Evolutionary conservation across 2,329 filamentous ascomycete species (phyloP).

Genomic region (Beauveria sp.): DNA sequence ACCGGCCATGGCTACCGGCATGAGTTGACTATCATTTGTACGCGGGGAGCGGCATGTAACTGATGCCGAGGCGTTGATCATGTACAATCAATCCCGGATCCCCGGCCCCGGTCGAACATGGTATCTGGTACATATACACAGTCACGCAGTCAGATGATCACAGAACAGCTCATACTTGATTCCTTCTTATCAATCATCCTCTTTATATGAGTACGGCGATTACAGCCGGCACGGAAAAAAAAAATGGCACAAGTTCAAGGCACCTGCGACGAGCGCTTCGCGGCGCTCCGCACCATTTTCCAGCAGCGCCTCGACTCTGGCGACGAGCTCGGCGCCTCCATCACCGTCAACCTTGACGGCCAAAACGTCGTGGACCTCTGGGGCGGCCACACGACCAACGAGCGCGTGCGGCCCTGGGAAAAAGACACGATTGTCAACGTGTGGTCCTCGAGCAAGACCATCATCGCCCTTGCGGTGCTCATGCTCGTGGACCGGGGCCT

Average conservation of each 20-base stretch:
- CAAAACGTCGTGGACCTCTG: constrained; percentile 35
- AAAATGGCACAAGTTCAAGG: constrained; percentile 25
- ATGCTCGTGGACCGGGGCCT: constrained; percentile 33
- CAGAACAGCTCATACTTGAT: not conserved
- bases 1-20: not conserved
- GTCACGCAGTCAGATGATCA: not conserved
- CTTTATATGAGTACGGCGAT: not conserved
- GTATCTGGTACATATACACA: not conserved
- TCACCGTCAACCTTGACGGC: constrained; percentile 34
- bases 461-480: constrained; percentile 12
- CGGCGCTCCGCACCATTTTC: constrained; percentile 26
- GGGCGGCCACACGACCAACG: constrained; percentile 31
- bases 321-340: constrained; percentile 36
- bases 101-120: not conserved
- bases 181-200: not conserved
- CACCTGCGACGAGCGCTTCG: constrained; percentile 28
- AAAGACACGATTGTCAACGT: constrained; percentile 32
- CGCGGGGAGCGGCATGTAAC: not conserved
- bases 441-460: constrained; percentile 33
- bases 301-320: constrained; percentile 27
- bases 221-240: not conserved
- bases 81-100: not conserved
- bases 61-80: not conserved
- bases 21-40: not conserved
- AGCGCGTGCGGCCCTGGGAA: constrained; percentile 26